Conservation (phyloP, 176 grass and related monocot species). For the Melocanna baccifera region DNA sequence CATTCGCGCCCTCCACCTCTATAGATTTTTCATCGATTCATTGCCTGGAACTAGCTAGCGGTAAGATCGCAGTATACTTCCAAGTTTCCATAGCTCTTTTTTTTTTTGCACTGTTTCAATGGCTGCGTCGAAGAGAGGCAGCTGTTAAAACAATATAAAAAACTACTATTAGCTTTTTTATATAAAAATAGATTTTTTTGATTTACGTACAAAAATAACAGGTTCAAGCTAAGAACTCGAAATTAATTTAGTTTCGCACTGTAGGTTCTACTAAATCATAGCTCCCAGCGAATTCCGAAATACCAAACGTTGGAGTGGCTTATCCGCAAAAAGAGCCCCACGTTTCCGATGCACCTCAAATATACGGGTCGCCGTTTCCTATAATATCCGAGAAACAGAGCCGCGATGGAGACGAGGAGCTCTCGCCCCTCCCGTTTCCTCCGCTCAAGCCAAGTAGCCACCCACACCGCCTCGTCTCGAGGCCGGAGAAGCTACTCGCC, state of each 20-base stretch:
- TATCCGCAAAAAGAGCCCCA: neutral
- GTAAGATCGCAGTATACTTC: neutral
- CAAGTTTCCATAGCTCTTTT: neutral
- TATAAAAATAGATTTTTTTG: too few species aligned
- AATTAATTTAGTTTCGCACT: too few species aligned
- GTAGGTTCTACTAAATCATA: too few species aligned
- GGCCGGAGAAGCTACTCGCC: neutral
- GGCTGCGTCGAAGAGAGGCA: too few species aligned
- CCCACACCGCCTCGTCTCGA: neutral
- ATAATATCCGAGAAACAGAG: slow-evolving; percentile 1
- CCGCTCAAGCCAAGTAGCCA: neutral
- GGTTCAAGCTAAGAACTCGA: too few species aligned
- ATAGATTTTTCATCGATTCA: neutral
- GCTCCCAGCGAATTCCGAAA: neutral
- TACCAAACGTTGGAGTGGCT: neutral
- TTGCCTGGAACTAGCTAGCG: too few species aligned
- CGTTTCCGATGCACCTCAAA: too few species aligned
- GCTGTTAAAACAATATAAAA: neutral
- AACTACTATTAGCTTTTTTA: neutral
- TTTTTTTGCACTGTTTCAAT: neutral
- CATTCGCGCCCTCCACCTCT: neutral
- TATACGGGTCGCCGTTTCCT: neutral
- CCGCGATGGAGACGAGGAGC: neutral
- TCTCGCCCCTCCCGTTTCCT: neutral
- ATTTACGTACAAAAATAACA: too few species aligned